These are phyloP conservation scores for Metschnikowia proteae DNA, from an alignment of 805 yeast species.

Conservation along the genomic window DNA sequence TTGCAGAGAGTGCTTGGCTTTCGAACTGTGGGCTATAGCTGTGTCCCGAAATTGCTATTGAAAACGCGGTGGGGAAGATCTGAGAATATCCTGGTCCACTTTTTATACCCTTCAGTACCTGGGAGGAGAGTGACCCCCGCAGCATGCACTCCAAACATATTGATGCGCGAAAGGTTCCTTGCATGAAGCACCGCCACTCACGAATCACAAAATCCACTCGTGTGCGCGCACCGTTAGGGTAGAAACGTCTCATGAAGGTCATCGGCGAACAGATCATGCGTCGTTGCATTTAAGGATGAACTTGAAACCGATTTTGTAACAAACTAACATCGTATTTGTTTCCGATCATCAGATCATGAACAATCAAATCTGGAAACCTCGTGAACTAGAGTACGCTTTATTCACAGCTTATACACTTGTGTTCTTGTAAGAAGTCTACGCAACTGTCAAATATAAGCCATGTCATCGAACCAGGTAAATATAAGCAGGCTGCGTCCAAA, in stretches of 20 bases:
- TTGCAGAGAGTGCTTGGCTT: neutral
- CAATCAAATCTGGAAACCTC: no score
- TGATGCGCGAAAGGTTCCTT: neutral
- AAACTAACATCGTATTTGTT: no score
- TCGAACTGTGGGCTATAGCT: neutral
- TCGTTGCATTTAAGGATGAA: neutral
- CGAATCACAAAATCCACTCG: neutral
- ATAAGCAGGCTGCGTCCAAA: no score
- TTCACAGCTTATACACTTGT: no score
- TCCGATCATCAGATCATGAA: no score
- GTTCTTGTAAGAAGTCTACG: no score
- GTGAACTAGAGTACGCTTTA: no score
- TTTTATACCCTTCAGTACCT: neutral
- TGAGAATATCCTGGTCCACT: neutral
- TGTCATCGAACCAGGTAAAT: no score
- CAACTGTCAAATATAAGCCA: no score
- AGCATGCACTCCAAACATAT: slow-evolving; percentile 2
- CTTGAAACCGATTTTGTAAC: no score
- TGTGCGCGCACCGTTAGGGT: neutral
- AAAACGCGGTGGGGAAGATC: neutral
- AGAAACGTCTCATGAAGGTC: neutral
- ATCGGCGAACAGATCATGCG: neutral
- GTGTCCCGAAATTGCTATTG: neutral
- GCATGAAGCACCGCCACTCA: slow-evolving; percentile 3
- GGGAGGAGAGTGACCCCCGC: slow-evolving; percentile 1